Evolutionary conservation across 805 yeast species (phyloP).

Genomic region (Candida germanica): DNA sequence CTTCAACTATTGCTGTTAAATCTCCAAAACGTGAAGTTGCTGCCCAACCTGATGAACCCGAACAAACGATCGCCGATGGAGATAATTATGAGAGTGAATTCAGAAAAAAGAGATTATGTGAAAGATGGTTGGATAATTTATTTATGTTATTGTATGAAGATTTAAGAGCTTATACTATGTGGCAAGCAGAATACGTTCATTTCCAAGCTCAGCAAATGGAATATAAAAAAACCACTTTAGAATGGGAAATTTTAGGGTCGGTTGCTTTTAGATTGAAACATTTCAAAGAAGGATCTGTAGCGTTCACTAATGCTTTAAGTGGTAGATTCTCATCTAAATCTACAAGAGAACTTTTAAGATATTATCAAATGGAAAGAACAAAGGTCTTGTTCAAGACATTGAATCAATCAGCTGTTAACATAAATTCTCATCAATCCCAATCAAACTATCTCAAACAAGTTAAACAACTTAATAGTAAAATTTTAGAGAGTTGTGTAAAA

Average conservation of each 20-base stretch:
- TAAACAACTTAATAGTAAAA: slow-evolving; percentile 48
- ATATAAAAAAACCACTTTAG: slow-evolving; percentile 73
- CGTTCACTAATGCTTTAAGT: slow-evolving; percentile 69
- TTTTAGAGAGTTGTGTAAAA: slow-evolving; percentile 69
- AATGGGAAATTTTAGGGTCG: slow-evolving; percentile 90
- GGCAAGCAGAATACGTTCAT: slow-evolving; percentile 90
- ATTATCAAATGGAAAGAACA: slow-evolving; percentile 52
- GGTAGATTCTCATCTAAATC: slow-evolving; percentile 80
- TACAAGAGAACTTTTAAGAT: slow-evolving; percentile 67
- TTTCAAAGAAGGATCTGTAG: slow-evolving; percentile 79
- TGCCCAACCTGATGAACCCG: slow-evolving; percentile 11
- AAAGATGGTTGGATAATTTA: slow-evolving; percentile 69
- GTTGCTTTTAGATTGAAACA: slow-evolving; percentile 85
- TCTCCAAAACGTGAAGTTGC: slow-evolving; percentile 26
- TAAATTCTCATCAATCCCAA: slow-evolving; percentile 1
- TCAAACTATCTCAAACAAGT: slow-evolving; percentile 31
- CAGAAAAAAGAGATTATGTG: slow-evolving; percentile 64
- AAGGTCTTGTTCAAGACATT: slow-evolving; percentile 28
- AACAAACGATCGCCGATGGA: slow-evolving; percentile 1
- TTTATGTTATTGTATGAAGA: slow-evolving; percentile 72
- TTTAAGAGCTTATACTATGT: slow-evolving; percentile 77
- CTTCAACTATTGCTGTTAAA: slow-evolving; percentile 37
- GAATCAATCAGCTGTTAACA: slow-evolving; percentile 6
- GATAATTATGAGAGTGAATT: slow-evolving; percentile 39
- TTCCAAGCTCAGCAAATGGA: slow-evolving; percentile 83